A percentile compares a stretch with the other conserved stretches of the same genome.
phyloP scores from a whole-genome alignment of 2,329 filamentous ascomycete species.

The Cercospora sp. region DNA sequence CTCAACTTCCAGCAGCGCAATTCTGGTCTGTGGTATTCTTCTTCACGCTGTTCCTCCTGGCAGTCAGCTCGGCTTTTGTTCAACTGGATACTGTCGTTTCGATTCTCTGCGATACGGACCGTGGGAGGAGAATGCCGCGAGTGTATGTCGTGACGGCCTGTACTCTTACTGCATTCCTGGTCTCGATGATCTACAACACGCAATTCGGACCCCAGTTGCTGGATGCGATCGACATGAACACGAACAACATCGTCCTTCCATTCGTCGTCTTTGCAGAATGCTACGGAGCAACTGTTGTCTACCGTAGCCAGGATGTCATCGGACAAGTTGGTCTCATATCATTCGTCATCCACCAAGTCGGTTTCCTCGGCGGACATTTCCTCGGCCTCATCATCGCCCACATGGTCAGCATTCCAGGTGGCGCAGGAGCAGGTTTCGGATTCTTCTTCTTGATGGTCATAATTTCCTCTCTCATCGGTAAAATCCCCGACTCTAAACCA shows the following conservation, averaged over 20 bases:
- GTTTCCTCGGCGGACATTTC: constrained; percentile 56
- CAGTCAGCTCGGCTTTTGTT: constrained; percentile 50
- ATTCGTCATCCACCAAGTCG: constrained; percentile 51
- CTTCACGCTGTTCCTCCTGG: constrained; percentile 55
- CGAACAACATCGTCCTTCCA: constrained; percentile 56
- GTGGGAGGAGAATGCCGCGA: constrained; percentile 5
- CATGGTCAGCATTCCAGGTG: constrained; percentile 30
- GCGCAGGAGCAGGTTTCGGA: constrained; percentile 52
- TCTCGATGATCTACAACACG: constrained; percentile 59
- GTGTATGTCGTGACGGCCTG: constrained; percentile 41
- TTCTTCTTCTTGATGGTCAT: constrained; percentile 48
- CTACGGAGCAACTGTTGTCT: constrained; percentile 54
- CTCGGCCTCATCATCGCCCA: constrained; percentile 55
- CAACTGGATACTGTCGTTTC: constrained; percentile 57
- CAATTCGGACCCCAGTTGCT: constrained; percentile 59
- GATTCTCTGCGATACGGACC: constrained; percentile 13
- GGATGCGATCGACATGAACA: constrained; percentile 56
- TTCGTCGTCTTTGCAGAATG: constrained; percentile 58
- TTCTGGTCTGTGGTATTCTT: constrained; percentile 60
- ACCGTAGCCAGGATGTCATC: constrained; percentile 53
- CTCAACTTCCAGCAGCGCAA: constrained; percentile 58
- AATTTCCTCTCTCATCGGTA: constrained; percentile 32
- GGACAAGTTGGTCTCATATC: constrained; percentile 48
- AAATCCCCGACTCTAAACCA: constrained; percentile 13
- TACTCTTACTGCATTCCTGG: constrained; percentile 53